Evolutionary conservation across 2,329 filamentous ascomycete genomes (phyloP).

Genomic region (Aspergillus ibericus): DNA sequence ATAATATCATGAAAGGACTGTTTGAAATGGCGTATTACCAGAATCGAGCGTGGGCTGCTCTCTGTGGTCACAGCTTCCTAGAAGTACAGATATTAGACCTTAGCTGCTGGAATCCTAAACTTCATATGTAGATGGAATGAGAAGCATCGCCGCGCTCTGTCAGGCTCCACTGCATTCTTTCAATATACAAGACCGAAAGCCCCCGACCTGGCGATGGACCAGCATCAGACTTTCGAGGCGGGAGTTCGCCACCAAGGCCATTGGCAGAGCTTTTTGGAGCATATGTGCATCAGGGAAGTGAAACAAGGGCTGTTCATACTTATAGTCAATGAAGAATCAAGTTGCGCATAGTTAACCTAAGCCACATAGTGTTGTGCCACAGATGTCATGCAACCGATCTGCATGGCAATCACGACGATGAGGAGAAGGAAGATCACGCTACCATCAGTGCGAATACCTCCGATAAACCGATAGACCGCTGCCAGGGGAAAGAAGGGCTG

Average conservation of each 20-base stretch:
- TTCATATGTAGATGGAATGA: not conserved
- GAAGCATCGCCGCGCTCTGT: constrained; percentile 2
- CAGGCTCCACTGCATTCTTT: not conserved
- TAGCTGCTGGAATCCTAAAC: not conserved
- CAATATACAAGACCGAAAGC: not conserved
- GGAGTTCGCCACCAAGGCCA: not conserved
- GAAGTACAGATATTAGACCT: not conserved
- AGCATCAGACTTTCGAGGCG: not conserved
- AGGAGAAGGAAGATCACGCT: constrained; percentile 8
- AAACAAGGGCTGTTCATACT: constrained; percentile 10
- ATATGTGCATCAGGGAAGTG: not conserved
- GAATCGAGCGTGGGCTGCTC: not conserved
- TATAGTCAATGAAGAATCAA: not conserved
- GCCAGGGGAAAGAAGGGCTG: constrained; percentile 1
- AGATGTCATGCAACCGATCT: constrained; percentile 17
- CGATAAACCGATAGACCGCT: not conserved
- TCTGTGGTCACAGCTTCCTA: not conserved
- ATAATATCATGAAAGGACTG: not conserved
- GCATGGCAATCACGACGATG: constrained; percentile 15
- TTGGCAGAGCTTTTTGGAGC: not conserved
- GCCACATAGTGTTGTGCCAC: constrained; percentile 14
- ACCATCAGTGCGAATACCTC: not conserved
- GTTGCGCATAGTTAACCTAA: constrained; percentile 1
- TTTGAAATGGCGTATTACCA: not conserved
- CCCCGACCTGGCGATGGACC: not conserved